Conservation (phyloP, 2,329 filamentous ascomycete genomes). For the Ceratocystis harringtonii region DNA sequence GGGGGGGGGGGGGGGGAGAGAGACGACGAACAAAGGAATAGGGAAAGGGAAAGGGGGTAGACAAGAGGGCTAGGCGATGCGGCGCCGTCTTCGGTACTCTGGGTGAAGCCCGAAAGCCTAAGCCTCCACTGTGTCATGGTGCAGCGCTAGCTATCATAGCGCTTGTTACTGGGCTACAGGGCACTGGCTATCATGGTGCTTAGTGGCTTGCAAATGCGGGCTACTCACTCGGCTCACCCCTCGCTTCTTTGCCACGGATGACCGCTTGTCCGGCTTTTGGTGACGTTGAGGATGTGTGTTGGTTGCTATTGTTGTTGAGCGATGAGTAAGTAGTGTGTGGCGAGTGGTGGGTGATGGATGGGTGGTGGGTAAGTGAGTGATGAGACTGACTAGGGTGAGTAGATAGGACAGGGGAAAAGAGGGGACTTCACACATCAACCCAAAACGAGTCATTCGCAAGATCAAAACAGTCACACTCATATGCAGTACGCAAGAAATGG, state of each 20-base stretch:
- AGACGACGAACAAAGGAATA: not conserved
- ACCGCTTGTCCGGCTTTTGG: not conserved
- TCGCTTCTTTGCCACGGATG: not conserved
- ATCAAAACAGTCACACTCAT: not conserved
- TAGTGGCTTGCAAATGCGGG: too few relatives aligned
- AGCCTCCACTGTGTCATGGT: too few relatives aligned
- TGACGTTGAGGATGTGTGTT: not conserved
- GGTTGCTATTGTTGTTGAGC: too few relatives aligned
- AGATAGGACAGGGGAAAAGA: not conserved
- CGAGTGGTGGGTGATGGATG: not conserved
- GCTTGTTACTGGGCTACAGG: too few relatives aligned
- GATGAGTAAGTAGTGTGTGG: too few relatives aligned
- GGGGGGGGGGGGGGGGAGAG: too few relatives aligned
- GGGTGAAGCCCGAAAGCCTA: too few relatives aligned
- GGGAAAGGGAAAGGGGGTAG: not conserved
- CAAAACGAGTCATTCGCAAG: not conserved
- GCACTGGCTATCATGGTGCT: too few relatives aligned
- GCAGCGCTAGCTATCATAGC: too few relatives aligned
- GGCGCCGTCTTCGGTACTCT: too few relatives aligned
- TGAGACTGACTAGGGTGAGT: not conserved
- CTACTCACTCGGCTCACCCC: not conserved
- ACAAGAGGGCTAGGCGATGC: not conserved
- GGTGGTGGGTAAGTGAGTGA: not conserved
- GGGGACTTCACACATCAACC: not conserved
- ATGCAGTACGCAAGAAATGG: not conserved